phyloP scores from a whole-genome alignment of 306 rosid species.

The Canavalia gladiata region DNA sequence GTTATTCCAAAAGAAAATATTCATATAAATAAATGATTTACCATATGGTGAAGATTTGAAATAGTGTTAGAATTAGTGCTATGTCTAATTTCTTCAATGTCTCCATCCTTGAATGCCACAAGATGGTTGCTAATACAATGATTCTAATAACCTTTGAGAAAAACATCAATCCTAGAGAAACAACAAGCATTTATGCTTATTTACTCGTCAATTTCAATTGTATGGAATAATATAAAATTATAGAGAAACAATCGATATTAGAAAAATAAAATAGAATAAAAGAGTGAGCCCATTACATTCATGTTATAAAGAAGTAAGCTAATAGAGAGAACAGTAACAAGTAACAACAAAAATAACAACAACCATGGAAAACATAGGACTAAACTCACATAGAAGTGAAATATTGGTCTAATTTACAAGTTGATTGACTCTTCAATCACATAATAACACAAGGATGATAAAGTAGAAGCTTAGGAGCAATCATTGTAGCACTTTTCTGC shows the following conservation, averaged over 20 bases:
- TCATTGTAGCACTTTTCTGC: conserved; percentile 87
- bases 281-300: background rate
- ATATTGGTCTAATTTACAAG: background rate
- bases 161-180: conserved; percentile 65
- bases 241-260: background rate
- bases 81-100: conserved; percentile 76
- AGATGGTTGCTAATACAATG: conserved; percentile 70
- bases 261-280: background rate
- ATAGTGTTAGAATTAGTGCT: conserved; percentile 44
- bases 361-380: background rate
- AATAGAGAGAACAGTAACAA: background rate
- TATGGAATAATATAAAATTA: background rate
- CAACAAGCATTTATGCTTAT: background rate
- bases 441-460: conserved; percentile 35
- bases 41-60: conserved; percentile 76
- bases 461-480: conserved; percentile 65
- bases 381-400: background rate
- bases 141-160: conserved; percentile 64
- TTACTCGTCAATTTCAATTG: background rate
- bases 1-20: background rate
- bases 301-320: conserved; percentile 5
- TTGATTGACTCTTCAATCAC: conserved; percentile 12
- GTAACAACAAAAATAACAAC: background rate
- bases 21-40: conserved; percentile 43
- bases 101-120: conserved; percentile 72